Evolutionary conservation across 2,329 filamentous ascomycete species (phyloP), one percentile per base, ranked within the genome.

Genomic region (Xylogone sp.): DNA sequence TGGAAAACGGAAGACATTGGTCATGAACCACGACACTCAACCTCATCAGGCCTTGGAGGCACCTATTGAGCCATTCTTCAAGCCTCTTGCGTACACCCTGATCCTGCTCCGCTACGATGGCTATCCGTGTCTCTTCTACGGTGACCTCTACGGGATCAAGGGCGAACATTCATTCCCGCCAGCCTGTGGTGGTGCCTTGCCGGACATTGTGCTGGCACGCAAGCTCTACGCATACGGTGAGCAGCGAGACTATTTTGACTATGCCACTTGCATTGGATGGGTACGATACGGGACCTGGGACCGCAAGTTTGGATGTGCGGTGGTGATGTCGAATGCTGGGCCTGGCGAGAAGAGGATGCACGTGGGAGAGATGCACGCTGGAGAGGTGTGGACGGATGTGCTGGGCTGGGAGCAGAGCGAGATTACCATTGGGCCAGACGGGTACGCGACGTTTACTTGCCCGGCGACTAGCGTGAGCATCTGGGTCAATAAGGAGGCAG

Each of bases 11-110:
- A 43, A 80, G 68, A 88, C 85, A 0, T 76, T 88, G 3, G 84
- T 89, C 1, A 82, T 82, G 68, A 89, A 88, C 66, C 86, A 89
- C 69, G 86, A 90, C 64, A 89, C 86, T 0, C 80, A 81, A 72
- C 72, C 78, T 29, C 82, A 82, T 27, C 84, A 87, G 65, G 77
- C 81, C 1, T 73, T 85, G 43, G 82, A 79, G 61, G 75, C 82
- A 0, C 78, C 79, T 1, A 79, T 90, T 42, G 76, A 82, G 50
- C 73, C 75, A 21, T 84, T 80, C 69, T 87, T 90, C 72, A 88
- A 88, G 66, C 78, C 84, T 0, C 73, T 90, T 16, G 87, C 86
- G 12, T 89, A 90, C 65, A 72, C 84, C 0, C 75, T 90, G 43
- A 88, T 90, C 50, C 77, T 91, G 1, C 79, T 90, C 21, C 78